Evolutionary conservation across 257 asterid genomes (phyloP), one percentile per base, ranked within the genome.

Genomic region (Anisodus acutangulus): DNA sequence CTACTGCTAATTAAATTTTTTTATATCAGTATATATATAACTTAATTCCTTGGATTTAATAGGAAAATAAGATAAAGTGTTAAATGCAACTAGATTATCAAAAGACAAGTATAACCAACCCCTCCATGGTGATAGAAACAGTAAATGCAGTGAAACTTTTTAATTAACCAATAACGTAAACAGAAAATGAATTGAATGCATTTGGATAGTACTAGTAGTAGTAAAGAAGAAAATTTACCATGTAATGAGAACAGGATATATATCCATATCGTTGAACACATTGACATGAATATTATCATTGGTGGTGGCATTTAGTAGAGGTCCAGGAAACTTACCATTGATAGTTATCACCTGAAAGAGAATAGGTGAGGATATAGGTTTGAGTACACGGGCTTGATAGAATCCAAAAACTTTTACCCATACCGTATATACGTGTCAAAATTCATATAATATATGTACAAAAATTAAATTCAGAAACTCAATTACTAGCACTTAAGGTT

Each of bases 291-390:
- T 64, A 41, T 84, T 68, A 79, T 94, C 98, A 13, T 91, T 85
- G 4, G 97, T 94, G 1, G 97, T 79, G 1, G 90, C 90, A 35
- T 93, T 94, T 19, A 94, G 78, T 5, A 92, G 88, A 78, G 98
- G 98, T 6, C 98, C 98, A 2, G 98, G 98, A 84, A 94, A 94
- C 85, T 88, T 71, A 57, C 89, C 92, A 76, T 94, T 94, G 79
- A 94, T 88, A 6, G 97, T 92, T 51, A 94, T 91, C 72, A 94
- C 95, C 97, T 93, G 89, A 10, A 69, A 19, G 19, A 2, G 64
- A n/a, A n/a, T n/a, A n/a, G n/a, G n/a, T n/a, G n/a, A n/a, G n/a
- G n/a, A n/a, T n/a, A n/a, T n/a, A n/a, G n/a, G n/a, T n/a, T n/a
- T n/a, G n/a, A n/a, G n/a, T n/a, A n/a, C n/a, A n/a, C n/a, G n/a